phyloP scores from a whole-genome alignment of 2,329 filamentous ascomycete genomes.

The Paraphoma sp. region DNA sequence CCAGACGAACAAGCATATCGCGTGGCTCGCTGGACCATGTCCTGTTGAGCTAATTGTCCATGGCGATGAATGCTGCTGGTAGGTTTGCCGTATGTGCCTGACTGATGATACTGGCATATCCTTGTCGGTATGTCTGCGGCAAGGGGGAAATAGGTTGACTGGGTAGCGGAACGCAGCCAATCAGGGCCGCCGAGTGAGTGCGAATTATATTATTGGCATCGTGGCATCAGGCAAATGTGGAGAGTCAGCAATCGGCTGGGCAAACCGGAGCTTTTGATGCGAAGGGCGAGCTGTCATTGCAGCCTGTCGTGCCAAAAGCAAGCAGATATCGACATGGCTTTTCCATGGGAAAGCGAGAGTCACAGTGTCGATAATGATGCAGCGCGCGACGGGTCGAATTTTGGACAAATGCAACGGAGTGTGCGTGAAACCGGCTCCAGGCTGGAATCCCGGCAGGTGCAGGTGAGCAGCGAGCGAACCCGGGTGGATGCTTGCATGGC shows the following conservation, averaged over 20 bases:
- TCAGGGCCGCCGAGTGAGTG: slow-evolving; percentile 17
- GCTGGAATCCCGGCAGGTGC: slow-evolving; percentile 29
- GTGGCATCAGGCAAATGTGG: slow-evolving; percentile 27
- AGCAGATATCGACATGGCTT: background rate
- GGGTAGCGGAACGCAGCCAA: slow-evolving; percentile 21
- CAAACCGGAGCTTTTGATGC: slow-evolving; percentile 23
- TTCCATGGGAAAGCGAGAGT: background rate
- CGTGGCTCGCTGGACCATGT: slow-evolving; percentile 4
- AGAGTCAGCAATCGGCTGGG: slow-evolving; percentile 18
- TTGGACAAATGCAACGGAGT: slow-evolving; percentile 24
- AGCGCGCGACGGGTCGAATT: slow-evolving; percentile 24
- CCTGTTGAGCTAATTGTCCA: slow-evolving; percentile 6
- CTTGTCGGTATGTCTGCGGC: slow-evolving; percentile 26
- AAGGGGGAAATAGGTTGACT: slow-evolving; percentile 14
- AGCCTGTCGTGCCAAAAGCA: slow-evolving; percentile 25
- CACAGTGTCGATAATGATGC: slow-evolving; percentile 7
- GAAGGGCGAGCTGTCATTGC: slow-evolving; percentile 21
- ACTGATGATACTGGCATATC: slow-evolving; percentile 24
- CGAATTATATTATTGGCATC: slow-evolving; percentile 42
- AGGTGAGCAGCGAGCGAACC: slow-evolving; percentile 27
- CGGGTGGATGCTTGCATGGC: slow-evolving; percentile 31
- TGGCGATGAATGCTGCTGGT: slow-evolving; percentile 17
- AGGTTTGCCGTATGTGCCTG: slow-evolving; percentile 20
- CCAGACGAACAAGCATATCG: background rate
- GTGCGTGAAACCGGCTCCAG: slow-evolving; percentile 36